Evolutionary conservation across 2,329 filamentous ascomycete species (phyloP), one percentile per base, ranked within the genome.

Genomic region (Colletotrichum noveboracense): DNA sequence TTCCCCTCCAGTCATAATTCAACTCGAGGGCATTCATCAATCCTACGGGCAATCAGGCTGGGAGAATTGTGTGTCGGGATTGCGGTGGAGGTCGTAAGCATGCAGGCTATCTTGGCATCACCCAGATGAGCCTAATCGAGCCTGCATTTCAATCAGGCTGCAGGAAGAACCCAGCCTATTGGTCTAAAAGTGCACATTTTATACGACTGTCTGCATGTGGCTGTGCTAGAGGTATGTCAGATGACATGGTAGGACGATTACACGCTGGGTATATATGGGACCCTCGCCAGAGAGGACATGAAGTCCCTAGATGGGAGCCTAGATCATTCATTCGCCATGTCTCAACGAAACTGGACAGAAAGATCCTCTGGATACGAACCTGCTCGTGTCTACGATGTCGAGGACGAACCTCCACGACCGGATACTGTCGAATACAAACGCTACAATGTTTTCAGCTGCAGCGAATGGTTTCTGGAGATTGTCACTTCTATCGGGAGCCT

Each of bases 371-470:
- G 38, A 12, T 48, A 48, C 38, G 9, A 48, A n/a, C 9, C 38
- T 48, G 38, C 38, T 48, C 18, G 38, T 0, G 38, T 48, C 38
- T n/a, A 7, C 18, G 38, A 48, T 4, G 38, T 48, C 3, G 38
- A 48, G 0, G 38, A 48, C 3, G 38, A 12, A n/a, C 9, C 9
- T 6, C 1, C 38, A 6, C 3, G 38, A n/a, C 9, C 38, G 18
- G 9, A 48, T 48, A 6, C 38, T n/a, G 2, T 12, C 5, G 38
- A 0, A n/a, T n/a, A 48, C 38, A n/a, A 48, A n/a, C 38, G 18
- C 18, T 48, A n/a, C 38, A 12, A 0, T 3, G 0, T 12, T 10
- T n/a, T 48, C 0, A 48, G 8, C 18, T 48, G 18, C 38, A n/a
- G 0, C 5, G 9, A 48, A 48, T 48, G 38, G 38, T 1, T 3